Evolutionary conservation across 2,329 filamentous ascomycete species (phyloP), one percentile per base, ranked within the genome.

Genomic region (Phoma sp.): DNA sequence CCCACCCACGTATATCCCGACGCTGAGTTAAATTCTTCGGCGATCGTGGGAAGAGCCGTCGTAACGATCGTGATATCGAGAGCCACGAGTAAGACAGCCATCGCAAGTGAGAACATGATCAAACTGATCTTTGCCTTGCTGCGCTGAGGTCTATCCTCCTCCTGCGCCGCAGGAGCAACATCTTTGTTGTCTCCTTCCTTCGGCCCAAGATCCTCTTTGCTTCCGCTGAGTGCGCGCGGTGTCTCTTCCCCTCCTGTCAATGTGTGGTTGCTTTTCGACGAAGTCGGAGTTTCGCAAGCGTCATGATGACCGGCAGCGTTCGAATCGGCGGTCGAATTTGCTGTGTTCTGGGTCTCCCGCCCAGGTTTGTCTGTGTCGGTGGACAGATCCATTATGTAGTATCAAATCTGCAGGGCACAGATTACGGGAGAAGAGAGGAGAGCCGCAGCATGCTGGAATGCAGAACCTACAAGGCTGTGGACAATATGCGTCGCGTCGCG

Each of bases 41-140:
- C 78, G 47, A 87, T 87, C 1, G 83, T 86, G 0, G 85, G 85
- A 0, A 87, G 73, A 2, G 85, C 83, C 3, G 85, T 87, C 0
- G 85, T 83, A 47, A 87, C 78, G 59, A 87, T 87, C 0, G 84
- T 86, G 69, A 86, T 84, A 62, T 87, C 84, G 36, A 87, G 71
- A 29, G 84, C 84, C 9, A 83, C 83, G 24, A 87, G 78, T 48
- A 86, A 83, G 10, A 86, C 76, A 7, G 83, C 83, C 70, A 85
- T 79, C 39, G 72, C 69, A 2, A 82, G 70, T 3, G 79, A 79
- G 25, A 76, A 65, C 80, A 82, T 82, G 61, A 82, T 82, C 51
- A 82, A 57, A 5, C 74, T 73, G 50, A 80, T 77, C 66, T 82
- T 75, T 35, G 71, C 61, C 55, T 69, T 72, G 55, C 73, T 76